These are phyloP conservation scores for Citrus medica DNA, from an alignment of 345 rosid species.

Conservation along the genomic window DNA sequence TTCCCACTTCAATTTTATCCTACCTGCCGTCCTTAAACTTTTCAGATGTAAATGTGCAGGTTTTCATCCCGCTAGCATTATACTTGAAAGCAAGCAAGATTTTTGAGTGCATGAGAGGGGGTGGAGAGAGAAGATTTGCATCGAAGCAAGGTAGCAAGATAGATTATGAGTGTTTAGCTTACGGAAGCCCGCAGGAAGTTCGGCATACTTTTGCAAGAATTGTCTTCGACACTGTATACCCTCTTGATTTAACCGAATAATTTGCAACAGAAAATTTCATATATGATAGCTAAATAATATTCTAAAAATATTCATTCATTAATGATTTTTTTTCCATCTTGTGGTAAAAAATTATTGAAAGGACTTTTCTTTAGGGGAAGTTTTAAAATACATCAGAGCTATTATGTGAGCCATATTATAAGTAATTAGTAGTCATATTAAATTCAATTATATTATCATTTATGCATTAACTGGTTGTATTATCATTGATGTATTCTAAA, in stretches of 20 bases:
- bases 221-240: constrained; percentile 81
- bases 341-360: neutral
- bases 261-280: neutral
- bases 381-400: no score
- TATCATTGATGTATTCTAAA: no score
- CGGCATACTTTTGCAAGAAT: constrained; percentile 79
- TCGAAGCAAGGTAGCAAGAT: constrained; percentile 58
- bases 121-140: constrained; percentile 31
- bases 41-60: constrained; percentile 34
- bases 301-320: neutral
- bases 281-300: neutral
- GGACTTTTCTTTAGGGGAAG: neutral
- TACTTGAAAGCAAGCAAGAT: constrained; percentile 41
- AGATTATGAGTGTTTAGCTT: constrained; percentile 46
- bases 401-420: no score
- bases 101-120: constrained; percentile 54
- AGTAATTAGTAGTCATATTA: no score
- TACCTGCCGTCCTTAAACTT: neutral
- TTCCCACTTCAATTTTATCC: neutral
- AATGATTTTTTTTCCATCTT: neutral
- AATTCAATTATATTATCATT: no score
- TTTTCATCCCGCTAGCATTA: constrained; percentile 56
- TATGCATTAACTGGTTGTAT: no score
- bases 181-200: constrained; percentile 50
- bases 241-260: constrained; percentile 25